Percentiles rank a stretch among this genome's conserved stretches.
These are phyloP conservation scores for Biscutella auriculata DNA, from an alignment of 441 rosid genomes.

Conservation along the genomic window DNA sequence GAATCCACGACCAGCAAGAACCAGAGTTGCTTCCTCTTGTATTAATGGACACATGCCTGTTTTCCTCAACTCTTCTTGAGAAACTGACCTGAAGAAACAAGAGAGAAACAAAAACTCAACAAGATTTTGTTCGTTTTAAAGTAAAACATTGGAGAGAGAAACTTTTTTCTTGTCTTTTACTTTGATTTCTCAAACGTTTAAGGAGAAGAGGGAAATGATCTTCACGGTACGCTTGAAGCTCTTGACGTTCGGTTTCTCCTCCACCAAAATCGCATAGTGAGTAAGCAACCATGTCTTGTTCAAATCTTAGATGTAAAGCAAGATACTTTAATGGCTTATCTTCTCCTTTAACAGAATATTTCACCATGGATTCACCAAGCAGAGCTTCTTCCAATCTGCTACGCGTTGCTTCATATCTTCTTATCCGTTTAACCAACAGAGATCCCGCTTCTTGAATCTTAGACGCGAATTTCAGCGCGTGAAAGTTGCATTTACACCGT, in stretches of 20 bases:
- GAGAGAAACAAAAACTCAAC: background rate
- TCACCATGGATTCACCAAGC: conserved; percentile 41
- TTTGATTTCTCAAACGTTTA: conserved; percentile 40
- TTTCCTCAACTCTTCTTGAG: conserved; percentile 54
- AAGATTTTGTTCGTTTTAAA: background rate
- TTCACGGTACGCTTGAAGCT: conserved; percentile 73
- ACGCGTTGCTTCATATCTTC: conserved; percentile 30
- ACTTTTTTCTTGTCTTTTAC: conserved; percentile 18
- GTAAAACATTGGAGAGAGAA: background rate
- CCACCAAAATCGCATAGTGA: conserved; percentile 88
- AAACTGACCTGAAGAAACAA: conserved; percentile 31
- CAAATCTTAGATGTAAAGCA: conserved; percentile 85
- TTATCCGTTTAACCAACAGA: conserved; percentile 56
- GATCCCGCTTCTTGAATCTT: conserved; percentile 68
- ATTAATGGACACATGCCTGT: conserved; percentile 82
- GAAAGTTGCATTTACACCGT: conserved; percentile 93
- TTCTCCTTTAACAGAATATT: conserved; percentile 15
- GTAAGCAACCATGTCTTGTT: conserved; percentile 93
- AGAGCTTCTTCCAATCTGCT: conserved; percentile 52
- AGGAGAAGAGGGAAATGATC: conserved; percentile 74
- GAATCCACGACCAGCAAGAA: conserved; percentile 78
- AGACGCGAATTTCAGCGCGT: conserved; percentile 62
- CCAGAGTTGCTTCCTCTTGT: conserved; percentile 86
- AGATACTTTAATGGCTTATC: conserved; percentile 42
- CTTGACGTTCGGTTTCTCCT: conserved; percentile 53